Percentiles rank a stretch among this genome's conserved stretches.
Conservation (phyloP, 176 grass and related monocot species). For the Neostapfia colusana region DNA sequence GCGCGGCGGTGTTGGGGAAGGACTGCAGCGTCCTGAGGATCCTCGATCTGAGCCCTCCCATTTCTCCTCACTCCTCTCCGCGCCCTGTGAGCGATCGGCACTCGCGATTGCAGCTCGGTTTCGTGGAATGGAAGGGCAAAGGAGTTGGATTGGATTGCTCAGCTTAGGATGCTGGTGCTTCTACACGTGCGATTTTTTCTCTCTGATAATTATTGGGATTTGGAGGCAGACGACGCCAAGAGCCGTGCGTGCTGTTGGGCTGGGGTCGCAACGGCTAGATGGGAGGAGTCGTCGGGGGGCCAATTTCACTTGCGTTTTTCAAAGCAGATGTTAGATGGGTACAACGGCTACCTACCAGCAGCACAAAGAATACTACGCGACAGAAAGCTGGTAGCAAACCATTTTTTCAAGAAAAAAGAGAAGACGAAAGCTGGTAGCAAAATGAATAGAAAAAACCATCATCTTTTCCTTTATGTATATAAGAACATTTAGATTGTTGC, state of each 20-base stretch:
- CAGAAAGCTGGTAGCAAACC: too few species aligned
- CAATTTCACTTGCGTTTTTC: too few species aligned
- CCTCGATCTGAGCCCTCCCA: neutral
- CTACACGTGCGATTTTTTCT: neutral
- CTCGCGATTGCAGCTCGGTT: neutral
- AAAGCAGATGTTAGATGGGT: neutral
- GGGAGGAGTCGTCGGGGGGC: too few species aligned
- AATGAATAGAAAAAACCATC: too few species aligned
- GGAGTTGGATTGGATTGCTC: neutral
- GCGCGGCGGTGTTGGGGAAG: constrained; percentile 42
- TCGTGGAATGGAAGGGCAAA: neutral
- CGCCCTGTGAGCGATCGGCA: neutral
- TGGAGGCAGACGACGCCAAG: neutral
- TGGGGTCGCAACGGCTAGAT: neutral
- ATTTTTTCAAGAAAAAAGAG: too few species aligned
- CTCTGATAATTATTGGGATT: neutral
- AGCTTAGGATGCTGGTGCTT: neutral
- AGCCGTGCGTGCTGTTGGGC: neutral
- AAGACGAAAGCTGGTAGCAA: too few species aligned
- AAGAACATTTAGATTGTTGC: too few species aligned
- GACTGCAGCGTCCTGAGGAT: constrained; percentile 42
- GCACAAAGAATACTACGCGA: neutral
- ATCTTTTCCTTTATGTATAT: too few species aligned
- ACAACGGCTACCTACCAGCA: neutral
- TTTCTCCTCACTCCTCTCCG: neutral